Conservation (phyloP, 2,329 filamentous ascomycete species). For the Aspergillus persii region DNA sequence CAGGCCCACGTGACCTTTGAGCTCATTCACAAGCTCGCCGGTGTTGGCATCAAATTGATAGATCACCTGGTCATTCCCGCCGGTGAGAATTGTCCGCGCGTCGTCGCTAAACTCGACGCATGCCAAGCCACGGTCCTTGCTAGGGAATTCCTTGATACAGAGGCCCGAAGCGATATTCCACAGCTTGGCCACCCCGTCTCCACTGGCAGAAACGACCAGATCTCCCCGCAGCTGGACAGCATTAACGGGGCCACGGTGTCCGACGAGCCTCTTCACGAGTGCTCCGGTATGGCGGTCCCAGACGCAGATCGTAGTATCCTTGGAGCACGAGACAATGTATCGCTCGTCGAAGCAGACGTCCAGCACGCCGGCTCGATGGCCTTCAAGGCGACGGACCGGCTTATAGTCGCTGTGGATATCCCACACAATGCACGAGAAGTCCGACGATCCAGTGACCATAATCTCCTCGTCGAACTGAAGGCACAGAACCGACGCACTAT, state of each 20-base stretch:
- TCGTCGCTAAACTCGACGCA: slow-evolving; percentile 97
- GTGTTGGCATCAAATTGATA: slow-evolving; percentile 95
- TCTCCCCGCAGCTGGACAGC: slow-evolving; percentile 93
- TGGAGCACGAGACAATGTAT: slow-evolving; percentile 95
- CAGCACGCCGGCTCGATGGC: slow-evolving; percentile 83
- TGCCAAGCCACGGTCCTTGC: slow-evolving; percentile 88
- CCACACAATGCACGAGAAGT: slow-evolving; percentile 88
- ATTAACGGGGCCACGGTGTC: slow-evolving; percentile 90
- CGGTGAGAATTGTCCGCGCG: slow-evolving; percentile 86
- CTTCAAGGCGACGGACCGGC: slow-evolving; percentile 72
- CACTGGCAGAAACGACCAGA: slow-evolving; percentile 87
- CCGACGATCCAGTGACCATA: slow-evolving; percentile 91
- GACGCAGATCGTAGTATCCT: slow-evolving; percentile 89
- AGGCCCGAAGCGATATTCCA: slow-evolving; percentile 92
- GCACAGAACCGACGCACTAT: slow-evolving; percentile 90
- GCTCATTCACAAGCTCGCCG: slow-evolving; percentile 75
- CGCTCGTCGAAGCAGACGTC: slow-evolving; percentile 90
- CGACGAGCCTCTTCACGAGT: slow-evolving; percentile 74
- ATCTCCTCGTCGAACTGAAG: slow-evolving; percentile 92
- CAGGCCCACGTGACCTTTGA: slow-evolving; percentile 78
- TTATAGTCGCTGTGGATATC: slow-evolving; percentile 74
- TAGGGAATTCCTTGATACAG: slow-evolving; percentile 84
- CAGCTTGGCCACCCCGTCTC: slow-evolving; percentile 88
- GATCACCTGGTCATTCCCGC: slow-evolving; percentile 92
- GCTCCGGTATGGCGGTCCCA: slow-evolving; percentile 82